These are phyloP conservation scores for Nigrospora sphaerica DNA, from an alignment of 2,329 filamentous ascomycete species.

Conservation along the genomic window DNA sequence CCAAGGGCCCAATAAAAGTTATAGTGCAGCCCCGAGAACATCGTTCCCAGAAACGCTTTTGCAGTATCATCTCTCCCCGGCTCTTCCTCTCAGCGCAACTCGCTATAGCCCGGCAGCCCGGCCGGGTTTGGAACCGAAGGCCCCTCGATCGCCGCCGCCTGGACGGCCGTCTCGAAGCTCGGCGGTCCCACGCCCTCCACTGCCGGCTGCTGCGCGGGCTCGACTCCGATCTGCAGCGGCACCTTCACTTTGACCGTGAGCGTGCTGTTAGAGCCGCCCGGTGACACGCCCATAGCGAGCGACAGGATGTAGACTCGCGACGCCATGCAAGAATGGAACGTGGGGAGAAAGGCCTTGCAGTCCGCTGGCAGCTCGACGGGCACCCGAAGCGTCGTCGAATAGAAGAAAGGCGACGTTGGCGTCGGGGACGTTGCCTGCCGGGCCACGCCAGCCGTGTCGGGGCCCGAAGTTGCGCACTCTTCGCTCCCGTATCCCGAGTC, in stretches of 20 bases:
- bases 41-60: too few species aligned
- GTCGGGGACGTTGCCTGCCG: constrained; percentile 3
- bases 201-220: constrained; percentile 13
- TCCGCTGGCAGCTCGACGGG: constrained; percentile 39
- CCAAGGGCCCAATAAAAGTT: too few species aligned
- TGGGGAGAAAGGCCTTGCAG: constrained; percentile 45
- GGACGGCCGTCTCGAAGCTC: constrained; percentile 41
- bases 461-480: constrained; percentile 26
- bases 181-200: constrained; percentile 28
- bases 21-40: too few species aligned
- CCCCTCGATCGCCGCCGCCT: constrained; percentile 36
- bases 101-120: too few species aligned
- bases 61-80: too few species aligned
- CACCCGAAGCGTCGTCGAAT: constrained; percentile 36
- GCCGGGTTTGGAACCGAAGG: constrained; percentile 1
- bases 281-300: constrained; percentile 30
- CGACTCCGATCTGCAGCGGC: constrained; percentile 45
- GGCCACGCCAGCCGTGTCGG: too few species aligned
- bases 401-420: constrained; percentile 23
- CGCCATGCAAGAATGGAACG: constrained; percentile 51
- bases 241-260: constrained; percentile 31
- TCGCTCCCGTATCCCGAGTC: constrained; percentile 48
- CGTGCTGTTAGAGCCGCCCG: constrained; percentile 32
- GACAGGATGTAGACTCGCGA: constrained; percentile 48
- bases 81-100: too few species aligned